phyloP scores from a whole-genome alignment of 345 rosid species.

The Ricinus communis region DNA sequence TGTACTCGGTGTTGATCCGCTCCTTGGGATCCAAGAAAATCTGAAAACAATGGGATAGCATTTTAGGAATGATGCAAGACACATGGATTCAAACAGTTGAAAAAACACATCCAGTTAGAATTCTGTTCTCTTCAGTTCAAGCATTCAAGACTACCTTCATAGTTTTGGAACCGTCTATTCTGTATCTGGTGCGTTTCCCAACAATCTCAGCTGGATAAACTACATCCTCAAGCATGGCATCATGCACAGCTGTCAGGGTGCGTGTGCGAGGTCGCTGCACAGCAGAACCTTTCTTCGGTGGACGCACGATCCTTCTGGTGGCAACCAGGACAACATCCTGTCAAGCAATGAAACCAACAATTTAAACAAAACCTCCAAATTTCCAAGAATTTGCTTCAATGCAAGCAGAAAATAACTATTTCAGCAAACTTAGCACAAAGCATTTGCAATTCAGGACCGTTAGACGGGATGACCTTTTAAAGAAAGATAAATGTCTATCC shows the following conservation, averaged over 20 bases:
- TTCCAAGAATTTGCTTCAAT: neutral
- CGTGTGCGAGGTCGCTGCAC: slow-evolving; percentile 79
- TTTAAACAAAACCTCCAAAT: neutral
- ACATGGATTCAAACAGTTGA: neutral
- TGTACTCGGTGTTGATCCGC: slow-evolving; percentile 75
- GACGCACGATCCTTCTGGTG: slow-evolving; percentile 74
- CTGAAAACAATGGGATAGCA: slow-evolving; percentile 29
- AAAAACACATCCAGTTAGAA: neutral
- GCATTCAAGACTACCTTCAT: slow-evolving; percentile 45
- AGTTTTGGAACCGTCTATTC: slow-evolving; percentile 74
- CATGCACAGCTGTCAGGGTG: slow-evolving; percentile 80
- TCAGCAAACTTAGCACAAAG: neutral
- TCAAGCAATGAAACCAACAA: neutral
- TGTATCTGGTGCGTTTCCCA: slow-evolving; percentile 75
- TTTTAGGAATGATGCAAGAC: neutral
- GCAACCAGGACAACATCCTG: slow-evolving; percentile 77
- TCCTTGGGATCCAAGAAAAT: slow-evolving; percentile 78
- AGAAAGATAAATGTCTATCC: too few relatives aligned
- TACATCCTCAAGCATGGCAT: slow-evolving; percentile 77
- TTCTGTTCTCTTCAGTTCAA: too few relatives aligned
- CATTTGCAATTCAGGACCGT: neutral
- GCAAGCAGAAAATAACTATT: neutral
- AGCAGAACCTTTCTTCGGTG: slow-evolving; percentile 95
- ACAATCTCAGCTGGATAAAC: slow-evolving; percentile 93
- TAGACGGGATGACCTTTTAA: neutral